These are phyloP conservation scores for Sporothrix phasma DNA, from an alignment of 2,329 filamentous ascomycete species.

Conservation along the genomic window DNA sequence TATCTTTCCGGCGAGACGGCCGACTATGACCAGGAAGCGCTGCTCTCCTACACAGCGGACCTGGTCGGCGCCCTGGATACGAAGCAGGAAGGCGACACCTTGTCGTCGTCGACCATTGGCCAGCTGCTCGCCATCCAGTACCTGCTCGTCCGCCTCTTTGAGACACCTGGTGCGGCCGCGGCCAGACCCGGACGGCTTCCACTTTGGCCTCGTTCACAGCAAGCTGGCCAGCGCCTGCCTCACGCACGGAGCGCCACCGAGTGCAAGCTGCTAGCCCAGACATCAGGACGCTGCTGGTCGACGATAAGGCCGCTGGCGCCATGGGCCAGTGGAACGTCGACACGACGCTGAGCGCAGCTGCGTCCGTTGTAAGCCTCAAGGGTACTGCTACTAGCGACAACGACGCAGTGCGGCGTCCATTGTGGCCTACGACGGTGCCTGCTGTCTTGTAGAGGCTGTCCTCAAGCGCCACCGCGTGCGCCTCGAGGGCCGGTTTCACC, in stretches of 20 bases:
- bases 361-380: slow-evolving; percentile 24
- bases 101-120: slow-evolving; percentile 25
- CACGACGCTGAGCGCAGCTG: slow-evolving; percentile 38
- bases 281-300: slow-evolving; percentile 34
- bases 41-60: slow-evolving; percentile 31
- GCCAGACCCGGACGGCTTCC: slow-evolving; percentile 22
- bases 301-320: slow-evolving; percentile 37
- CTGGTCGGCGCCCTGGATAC: slow-evolving; percentile 28
- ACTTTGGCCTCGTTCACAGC: slow-evolving; percentile 34
- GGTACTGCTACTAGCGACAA: background rate
- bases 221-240: slow-evolving; percentile 28
- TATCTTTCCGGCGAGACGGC: slow-evolving; percentile 24
- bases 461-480: slow-evolving; percentile 51
- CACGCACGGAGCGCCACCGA: slow-evolving; percentile 25
- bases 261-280: slow-evolving; percentile 32
- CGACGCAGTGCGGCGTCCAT: slow-evolving; percentile 19
- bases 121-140: slow-evolving; percentile 37
- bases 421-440: slow-evolving; percentile 37
- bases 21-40: slow-evolving; percentile 21
- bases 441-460: slow-evolving; percentile 44
- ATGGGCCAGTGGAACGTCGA: slow-evolving; percentile 53
- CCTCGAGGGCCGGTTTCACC: slow-evolving; percentile 51
- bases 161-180: background rate
- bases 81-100: slow-evolving; percentile 12
- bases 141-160: slow-evolving; percentile 31